Base-by-base conservation (phyloP, 805 yeast genomes). In the Cyberlindnera petersonii region DNA sequence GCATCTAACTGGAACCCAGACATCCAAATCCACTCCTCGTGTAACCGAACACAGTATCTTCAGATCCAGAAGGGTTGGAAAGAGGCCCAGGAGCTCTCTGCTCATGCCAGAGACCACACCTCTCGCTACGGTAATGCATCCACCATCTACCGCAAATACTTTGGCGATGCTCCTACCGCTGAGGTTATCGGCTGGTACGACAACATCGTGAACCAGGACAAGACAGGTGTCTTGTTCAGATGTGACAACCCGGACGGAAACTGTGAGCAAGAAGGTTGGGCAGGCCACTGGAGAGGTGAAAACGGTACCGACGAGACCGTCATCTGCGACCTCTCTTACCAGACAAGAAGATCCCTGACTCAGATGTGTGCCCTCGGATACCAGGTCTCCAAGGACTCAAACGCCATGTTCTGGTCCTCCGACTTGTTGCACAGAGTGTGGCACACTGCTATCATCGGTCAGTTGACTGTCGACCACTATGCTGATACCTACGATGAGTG, bases 171-270 rank as follows among this genome's bases (percentile, higher is more conserved):
- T 16, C 56, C 60, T 23, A 48, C 61, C 24, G 61, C 58, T 23
- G 60, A 59, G 27, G 70, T 66, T 13, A 41, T 64, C 32, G 71
- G 72, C 22, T 48, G 56, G 40, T 55, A 51, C 31, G 66, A 62
- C n/a, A 51, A 50, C 28, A 33, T 65, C 24, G 53, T 60, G n/a
- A 54, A 56, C 31, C 60, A 61, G 24, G 55, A 61, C 19, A 65
- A 66, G 40, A 53, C 54, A 16, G 61, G 60, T 26, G 50, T 58
- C 16, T 35, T 64, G 11, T 59, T 61, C 48, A 54, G 71, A 33
- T 67, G 71, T 56, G 72, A 66, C 43, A 66, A 66, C 40, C 46
- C 55, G 13, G 70, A 66, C 43, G 65, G 64, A 5, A 48, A 53
- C 36, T 67, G 71, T 52, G 41, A 57, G 19, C 47, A 53, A 17